Evolutionary conservation across 768 basidiomycete species (phyloP).

Genomic region (Boletus rubropictus): DNA sequence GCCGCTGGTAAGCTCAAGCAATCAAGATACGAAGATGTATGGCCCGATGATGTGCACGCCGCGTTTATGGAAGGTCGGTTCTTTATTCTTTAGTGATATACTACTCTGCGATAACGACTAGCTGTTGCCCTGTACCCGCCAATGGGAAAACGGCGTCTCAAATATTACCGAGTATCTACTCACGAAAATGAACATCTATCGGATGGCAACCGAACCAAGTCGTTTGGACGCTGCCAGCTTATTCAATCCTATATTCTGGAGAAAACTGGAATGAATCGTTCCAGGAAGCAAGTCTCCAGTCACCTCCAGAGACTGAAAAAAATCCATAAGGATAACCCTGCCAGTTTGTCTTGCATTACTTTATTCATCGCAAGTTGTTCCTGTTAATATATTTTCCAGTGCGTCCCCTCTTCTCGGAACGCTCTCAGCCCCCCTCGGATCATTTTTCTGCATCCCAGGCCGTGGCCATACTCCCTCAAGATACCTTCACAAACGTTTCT

Average conservation of each 20-base stretch:
- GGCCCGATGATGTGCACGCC: slow-evolving; percentile 32
- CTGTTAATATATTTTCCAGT: slow-evolving; percentile 13
- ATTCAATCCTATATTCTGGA: slow-evolving; percentile 36
- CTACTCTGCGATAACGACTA: slow-evolving; percentile 13
- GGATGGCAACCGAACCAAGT: slow-evolving; percentile 16
- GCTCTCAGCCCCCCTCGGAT: slow-evolving; percentile 11
- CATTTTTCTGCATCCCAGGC: slow-evolving; percentile 4
- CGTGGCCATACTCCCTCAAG: slow-evolving; percentile 5
- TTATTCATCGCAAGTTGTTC: background rate
- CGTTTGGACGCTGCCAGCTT: slow-evolving; percentile 37
- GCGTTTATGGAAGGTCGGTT: slow-evolving; percentile 34
- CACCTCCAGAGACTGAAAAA: slow-evolving; percentile 36
- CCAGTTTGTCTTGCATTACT: slow-evolving; percentile 23
- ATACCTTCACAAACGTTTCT: slow-evolving; percentile 7
- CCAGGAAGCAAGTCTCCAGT: slow-evolving; percentile 37
- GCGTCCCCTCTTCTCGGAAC: slow-evolving; percentile 24
- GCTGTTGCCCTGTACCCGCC: slow-evolving; percentile 30
- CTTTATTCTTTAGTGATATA: background rate
- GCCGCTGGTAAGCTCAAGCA: slow-evolving; percentile 20
- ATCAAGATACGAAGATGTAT: slow-evolving; percentile 32
- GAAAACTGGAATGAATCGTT: slow-evolving; percentile 35
- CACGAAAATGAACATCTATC: slow-evolving; percentile 10
- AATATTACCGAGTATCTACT: slow-evolving; percentile 25
- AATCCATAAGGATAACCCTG: slow-evolving; percentile 27
- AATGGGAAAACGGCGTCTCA: slow-evolving; percentile 34